Evolutionary conservation across 768 basidiomycete species (phyloP).

Genomic region (Obba rivulosa): DNA sequence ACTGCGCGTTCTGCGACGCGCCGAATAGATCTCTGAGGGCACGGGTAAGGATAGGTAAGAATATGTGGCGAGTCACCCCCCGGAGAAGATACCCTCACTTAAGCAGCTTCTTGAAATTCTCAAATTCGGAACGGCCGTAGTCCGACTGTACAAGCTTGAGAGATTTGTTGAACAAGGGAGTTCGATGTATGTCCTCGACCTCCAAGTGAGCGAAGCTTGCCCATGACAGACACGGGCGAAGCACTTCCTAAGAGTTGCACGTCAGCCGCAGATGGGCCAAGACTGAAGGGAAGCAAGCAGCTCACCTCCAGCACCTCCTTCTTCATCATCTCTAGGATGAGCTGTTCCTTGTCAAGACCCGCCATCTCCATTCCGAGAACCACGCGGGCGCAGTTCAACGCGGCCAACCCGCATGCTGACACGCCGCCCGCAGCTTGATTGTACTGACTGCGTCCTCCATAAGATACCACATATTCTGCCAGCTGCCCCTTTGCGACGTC

Average conservation of each 20-base stretch:
- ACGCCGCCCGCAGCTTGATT: conserved; percentile 28
- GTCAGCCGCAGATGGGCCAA: neutral
- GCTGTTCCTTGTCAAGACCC: conserved; percentile 20
- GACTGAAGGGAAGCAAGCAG: neutral
- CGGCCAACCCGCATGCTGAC: conserved; percentile 63
- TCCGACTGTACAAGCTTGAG: conserved; percentile 30
- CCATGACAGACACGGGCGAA: conserved; percentile 55
- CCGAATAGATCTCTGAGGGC: conserved; percentile 14
- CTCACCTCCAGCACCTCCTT: conserved; percentile 33
- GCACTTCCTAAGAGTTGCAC: conserved; percentile 39
- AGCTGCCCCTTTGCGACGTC: neutral
- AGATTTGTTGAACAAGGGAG: conserved; percentile 43
- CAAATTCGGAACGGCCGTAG: conserved; percentile 33
- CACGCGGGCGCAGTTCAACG: conserved; percentile 56
- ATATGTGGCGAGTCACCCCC: neutral
- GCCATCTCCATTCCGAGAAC: conserved; percentile 34
- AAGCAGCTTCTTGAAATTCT: conserved; percentile 32
- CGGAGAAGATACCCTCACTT: conserved; percentile 15
- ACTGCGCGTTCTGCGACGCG: conserved; percentile 2
- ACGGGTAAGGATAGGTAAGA: neutral
- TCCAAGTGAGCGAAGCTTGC: conserved; percentile 47
- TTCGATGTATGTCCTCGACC: conserved; percentile 44
- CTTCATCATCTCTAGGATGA: conserved; percentile 31
- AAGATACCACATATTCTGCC: conserved; percentile 32
- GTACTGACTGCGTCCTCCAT: conserved; percentile 54